phyloP scores from a whole-genome alignment of 495 filamentous ascomycete species.

The Penicilliopsis zonata region DNA sequence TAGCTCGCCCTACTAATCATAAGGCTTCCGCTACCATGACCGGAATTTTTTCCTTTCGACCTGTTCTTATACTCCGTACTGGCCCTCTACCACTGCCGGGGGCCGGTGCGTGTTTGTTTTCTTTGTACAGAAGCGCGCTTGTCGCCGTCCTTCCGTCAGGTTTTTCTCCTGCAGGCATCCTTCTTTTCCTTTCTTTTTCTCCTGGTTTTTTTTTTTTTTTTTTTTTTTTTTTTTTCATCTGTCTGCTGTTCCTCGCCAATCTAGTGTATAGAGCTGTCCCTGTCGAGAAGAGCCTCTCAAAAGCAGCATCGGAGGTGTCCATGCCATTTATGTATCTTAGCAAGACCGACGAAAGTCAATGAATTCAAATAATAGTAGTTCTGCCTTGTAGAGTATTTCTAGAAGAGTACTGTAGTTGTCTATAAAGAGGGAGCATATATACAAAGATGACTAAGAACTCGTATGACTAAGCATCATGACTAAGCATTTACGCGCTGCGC shows the following conservation, averaged over 20 bases:
- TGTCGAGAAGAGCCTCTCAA: too few relatives aligned
- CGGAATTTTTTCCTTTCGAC: too few relatives aligned
- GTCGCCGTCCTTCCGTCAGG: conserved; percentile 7
- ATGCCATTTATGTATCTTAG: conserved; percentile 2
- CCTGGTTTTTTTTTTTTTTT: conserved; percentile 9
- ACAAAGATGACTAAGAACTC: too few relatives aligned
- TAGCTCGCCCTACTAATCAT: conserved; percentile 42
- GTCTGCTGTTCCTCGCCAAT: too few relatives aligned
- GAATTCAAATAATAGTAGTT: neutral
- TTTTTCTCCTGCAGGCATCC: conserved; percentile 6
- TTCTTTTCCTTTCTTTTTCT: conserved; percentile 7
- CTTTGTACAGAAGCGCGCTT: conserved; percentile 31
- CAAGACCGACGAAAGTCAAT: neutral
- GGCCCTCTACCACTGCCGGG: too few relatives aligned
- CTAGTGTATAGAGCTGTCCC: too few relatives aligned
- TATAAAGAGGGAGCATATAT: too few relatives aligned
- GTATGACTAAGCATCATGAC: neutral
- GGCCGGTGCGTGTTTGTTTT: too few relatives aligned
- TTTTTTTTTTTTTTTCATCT: conserved; percentile 5
- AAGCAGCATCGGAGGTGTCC: too few relatives aligned
- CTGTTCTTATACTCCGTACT: too few relatives aligned
- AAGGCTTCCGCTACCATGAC: conserved; percentile 22
- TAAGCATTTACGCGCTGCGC: neutral
- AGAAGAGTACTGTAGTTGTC: too few relatives aligned
- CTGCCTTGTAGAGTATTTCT: neutral